Evolutionary conservation across 768 basidiomycete species (phyloP), one percentile per base, ranked within the genome.

Genomic region (Rhizopogon vinicolor): DNA sequence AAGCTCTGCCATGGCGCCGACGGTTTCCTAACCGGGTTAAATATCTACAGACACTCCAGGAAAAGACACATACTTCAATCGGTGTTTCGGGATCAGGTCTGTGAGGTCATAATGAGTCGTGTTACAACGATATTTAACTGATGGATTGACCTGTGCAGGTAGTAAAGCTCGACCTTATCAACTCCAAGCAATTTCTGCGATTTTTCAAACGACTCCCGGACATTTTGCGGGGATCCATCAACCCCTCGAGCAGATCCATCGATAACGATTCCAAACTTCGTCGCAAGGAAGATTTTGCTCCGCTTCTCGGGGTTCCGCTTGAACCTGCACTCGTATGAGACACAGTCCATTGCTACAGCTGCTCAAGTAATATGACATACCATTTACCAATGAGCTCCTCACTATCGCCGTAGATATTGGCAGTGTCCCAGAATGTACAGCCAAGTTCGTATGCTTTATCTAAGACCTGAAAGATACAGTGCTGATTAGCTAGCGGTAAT

Each of bases 281-380:
- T 85, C 2, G 84, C 83, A 18, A 87, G 73, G 68, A 86, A 87
- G 18, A 83, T 80, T 13, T 79, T 68, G 51, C 60, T 62, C 14
- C 78, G 68, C 58, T 78, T 78, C 5, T 78, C 78, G 4, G 64
- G 46, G 7, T 70, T 78, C 31, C 63, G 68, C 53, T 74, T 73
- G 66, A 82, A 77, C 78, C 77, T 78, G 55, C 13, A 3, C 4
- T 35, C 33, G 7, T 22, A 13, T 35, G 2, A 49, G 18, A 7
- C 18, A 8, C 2, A 14, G 19, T 16, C 10, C 12, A 7, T n/a
- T 22, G 19, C 16, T 35, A 44, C 12, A 44, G 61, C n/a, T 12
- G 25, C 25, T 25, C 25, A 25, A 25, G 7, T 1, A 7, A 28
- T 29, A 42, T 6, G 18, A 56, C 59, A 14, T 63, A 68, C 76